A percentile compares a stretch with the other conserved stretches of the same genome.
Evolutionary conservation across 2,329 filamentous ascomycete genomes (phyloP).

Genomic region (Beauveria pseudobassiana): DNA sequence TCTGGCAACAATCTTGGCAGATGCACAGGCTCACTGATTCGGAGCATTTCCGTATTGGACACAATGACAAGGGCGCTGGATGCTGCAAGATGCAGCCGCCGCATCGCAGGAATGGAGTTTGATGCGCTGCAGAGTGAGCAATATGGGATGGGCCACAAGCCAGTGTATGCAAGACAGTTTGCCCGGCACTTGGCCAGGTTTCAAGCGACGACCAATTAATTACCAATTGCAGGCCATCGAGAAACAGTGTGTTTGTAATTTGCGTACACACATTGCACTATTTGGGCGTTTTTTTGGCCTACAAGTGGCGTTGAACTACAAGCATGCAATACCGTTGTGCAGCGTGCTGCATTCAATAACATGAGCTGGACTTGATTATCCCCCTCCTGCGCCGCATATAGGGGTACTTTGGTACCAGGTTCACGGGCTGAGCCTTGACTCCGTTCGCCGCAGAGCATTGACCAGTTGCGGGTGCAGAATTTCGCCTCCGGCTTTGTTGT

Average conservation of each 20-base stretch:
- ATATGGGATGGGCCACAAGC: background rate
- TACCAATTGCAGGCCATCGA: background rate
- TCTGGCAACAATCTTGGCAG: background rate
- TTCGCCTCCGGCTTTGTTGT: conserved; percentile 1
- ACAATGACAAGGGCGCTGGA: background rate
- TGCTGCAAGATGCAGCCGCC: background rate
- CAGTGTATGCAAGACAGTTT: background rate
- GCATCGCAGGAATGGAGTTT: background rate
- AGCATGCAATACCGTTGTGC: background rate
- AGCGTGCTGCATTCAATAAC: background rate
- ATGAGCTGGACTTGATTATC: background rate
- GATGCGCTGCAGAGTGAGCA: background rate
- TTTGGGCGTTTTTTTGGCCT: background rate
- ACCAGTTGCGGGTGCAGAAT: background rate
- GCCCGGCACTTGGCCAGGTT: background rate
- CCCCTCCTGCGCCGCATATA: background rate
- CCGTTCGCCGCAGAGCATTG: background rate
- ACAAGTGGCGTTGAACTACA: background rate
- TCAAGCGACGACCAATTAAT: background rate
- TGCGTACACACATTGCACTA: background rate
- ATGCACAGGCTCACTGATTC: background rate
- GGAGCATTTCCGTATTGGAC: background rate
- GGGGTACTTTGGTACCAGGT: background rate
- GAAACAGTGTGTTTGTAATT: background rate
- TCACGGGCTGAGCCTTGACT: background rate